Evolutionary conservation across 371 early-diverging fungal genomes (phyloP).

Genomic region (Amoeboaphelidium occidentale): DNA sequence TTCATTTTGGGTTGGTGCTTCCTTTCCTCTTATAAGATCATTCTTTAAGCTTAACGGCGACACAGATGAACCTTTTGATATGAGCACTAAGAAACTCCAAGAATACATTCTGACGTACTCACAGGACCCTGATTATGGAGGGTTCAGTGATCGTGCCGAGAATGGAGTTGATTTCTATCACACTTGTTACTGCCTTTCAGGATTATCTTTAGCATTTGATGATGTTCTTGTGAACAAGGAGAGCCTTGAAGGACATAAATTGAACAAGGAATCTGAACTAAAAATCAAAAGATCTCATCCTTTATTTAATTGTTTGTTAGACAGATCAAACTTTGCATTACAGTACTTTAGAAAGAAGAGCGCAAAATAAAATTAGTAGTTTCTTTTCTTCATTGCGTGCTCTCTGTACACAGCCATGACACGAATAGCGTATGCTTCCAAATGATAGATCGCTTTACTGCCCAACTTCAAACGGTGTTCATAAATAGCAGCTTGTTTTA

Average conservation of each 20-base stretch:
- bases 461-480: constrained; percentile 69
- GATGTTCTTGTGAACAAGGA: no score
- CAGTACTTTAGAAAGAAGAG: no score
- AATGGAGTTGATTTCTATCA: constrained; percentile 74
- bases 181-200: constrained; percentile 74
- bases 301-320: no score
- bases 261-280: no score
- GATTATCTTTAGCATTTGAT: constrained; percentile 30
- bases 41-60: constrained; percentile 8
- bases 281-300: no score
- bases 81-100: constrained; percentile 21
- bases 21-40: constrained; percentile 35
- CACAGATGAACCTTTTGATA: not conserved
- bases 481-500: constrained; percentile 18
- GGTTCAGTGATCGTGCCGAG: constrained; percentile 10
- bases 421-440: constrained; percentile 88
- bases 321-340: no score
- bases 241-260: no score
- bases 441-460: constrained; percentile 80
- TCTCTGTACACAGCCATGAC: constrained; percentile 48
- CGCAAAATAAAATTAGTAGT: constrained; percentile 5
- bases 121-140: constrained; percentile 42
- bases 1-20: constrained; percentile 84
- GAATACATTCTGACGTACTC: constrained; percentile 66
- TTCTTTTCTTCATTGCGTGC: constrained; percentile 15